phyloP scores from a whole-genome alignment of 2,329 filamentous ascomycete genomes.

The Botrytis sinoallii region DNA sequence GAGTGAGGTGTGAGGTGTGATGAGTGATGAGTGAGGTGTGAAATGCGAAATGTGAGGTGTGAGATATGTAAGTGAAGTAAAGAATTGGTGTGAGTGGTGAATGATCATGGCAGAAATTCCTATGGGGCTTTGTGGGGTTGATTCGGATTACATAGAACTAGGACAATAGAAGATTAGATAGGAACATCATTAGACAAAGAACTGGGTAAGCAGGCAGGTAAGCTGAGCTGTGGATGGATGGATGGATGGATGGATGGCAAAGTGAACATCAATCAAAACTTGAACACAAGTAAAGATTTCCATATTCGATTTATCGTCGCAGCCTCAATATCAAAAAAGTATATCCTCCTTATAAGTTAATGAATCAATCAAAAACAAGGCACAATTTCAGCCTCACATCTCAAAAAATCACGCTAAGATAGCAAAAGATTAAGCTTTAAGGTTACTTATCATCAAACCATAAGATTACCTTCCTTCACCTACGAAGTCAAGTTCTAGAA shows the following conservation, averaged over 20 bases:
- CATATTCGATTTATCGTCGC: neutral
- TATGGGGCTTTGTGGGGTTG: conserved; percentile 1
- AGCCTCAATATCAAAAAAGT: neutral
- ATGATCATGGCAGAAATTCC: neutral
- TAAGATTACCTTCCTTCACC: neutral
- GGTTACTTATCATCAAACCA: neutral
- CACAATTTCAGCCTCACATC: conserved; percentile 2
- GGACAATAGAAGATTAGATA: neutral
- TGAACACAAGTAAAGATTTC: too few relatives aligned
- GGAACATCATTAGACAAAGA: neutral
- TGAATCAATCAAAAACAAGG: neutral
- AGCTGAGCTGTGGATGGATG: neutral
- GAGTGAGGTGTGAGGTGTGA: neutral
- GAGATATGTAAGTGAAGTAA: neutral
- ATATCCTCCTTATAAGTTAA: neutral
- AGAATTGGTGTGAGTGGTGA: neutral
- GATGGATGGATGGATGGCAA: neutral
- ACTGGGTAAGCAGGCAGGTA: neutral
- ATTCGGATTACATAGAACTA: neutral
- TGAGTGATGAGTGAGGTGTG: neutral
- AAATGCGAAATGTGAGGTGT: neutral
- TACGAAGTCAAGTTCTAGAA: neutral
- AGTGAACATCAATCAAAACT: neutral
- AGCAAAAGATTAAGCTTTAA: neutral
- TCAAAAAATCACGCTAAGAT: neutral